Percentiles rank a stretch among this genome's conserved stretches.
These are phyloP conservation scores for Citrus medica DNA, from an alignment of 345 rosid species.

Conservation along the genomic window DNA sequence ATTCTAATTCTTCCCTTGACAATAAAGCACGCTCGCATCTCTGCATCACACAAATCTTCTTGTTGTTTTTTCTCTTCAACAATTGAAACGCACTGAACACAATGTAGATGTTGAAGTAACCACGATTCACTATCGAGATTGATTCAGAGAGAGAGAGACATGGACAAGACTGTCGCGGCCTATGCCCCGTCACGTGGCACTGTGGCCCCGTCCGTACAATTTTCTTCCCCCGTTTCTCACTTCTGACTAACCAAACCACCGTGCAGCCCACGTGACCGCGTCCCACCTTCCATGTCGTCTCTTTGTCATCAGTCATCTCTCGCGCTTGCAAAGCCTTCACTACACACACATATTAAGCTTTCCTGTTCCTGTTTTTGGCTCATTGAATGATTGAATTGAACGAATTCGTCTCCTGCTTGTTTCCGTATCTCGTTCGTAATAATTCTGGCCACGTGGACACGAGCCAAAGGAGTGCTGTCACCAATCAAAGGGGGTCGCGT, in stretches of 20 bases:
- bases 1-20: too few relatives aligned
- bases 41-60: neutral
- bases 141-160: neutral
- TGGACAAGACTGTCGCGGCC: neutral
- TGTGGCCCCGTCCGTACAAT: constrained; percentile 19
- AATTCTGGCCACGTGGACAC: neutral
- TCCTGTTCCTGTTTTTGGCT: too few relatives aligned
- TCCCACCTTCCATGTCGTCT: neutral
- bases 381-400: neutral
- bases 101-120: too few relatives aligned
- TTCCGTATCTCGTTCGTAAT: too few relatives aligned
- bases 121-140: neutral
- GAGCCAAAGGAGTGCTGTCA: neutral
- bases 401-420: neutral
- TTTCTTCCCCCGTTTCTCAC: neutral
- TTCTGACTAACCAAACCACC: neutral
- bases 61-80: neutral
- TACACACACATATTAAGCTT: neutral
- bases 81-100: neutral
- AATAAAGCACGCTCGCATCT: neutral
- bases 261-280: constrained; percentile 23
- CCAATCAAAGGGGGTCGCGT: neutral
- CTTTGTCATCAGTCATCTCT: neutral
- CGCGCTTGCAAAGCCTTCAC: too few relatives aligned
- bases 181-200: constrained; percentile 13